Percentiles rank a stretch among this genome's conserved stretches.
These are phyloP conservation scores for Cyberlindnera nakhonratchasimensis DNA, from an alignment of 805 yeast genomes.

Conservation along the genomic window DNA sequence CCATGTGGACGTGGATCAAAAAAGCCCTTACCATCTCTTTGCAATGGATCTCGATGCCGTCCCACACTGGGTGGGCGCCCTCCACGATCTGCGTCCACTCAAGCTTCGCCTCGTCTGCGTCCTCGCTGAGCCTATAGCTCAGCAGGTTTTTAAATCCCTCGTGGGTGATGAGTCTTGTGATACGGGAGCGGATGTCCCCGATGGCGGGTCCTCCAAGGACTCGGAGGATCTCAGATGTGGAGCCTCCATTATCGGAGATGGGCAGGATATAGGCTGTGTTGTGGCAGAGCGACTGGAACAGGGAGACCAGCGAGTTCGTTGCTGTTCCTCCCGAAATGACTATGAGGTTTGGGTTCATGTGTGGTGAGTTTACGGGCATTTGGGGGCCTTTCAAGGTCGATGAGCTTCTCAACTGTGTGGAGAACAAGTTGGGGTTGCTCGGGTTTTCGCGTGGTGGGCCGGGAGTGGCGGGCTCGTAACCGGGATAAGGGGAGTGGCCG, in stretches of 20 bases:
- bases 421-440: too few relatives aligned
- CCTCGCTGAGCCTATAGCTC: slow-evolving; percentile 49
- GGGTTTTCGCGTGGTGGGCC: too few relatives aligned
- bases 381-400: too few relatives aligned
- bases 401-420: too few relatives aligned
- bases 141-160: slow-evolving; percentile 37
- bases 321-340: slow-evolving; percentile 81
- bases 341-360: neutral
- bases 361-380: too few relatives aligned
- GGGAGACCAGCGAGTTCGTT: slow-evolving; percentile 68
- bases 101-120: slow-evolving; percentile 47
- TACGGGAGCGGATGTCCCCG: slow-evolving; percentile 84
- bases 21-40: slow-evolving; percentile 76
- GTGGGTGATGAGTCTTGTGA: slow-evolving; percentile 68
- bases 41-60: slow-evolving; percentile 47
- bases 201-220: slow-evolving; percentile 94
- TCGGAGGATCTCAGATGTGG: slow-evolving; percentile 82
- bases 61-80: slow-evolving; percentile 74
- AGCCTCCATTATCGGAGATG: slow-evolving; percentile 90
- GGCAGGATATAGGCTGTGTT: slow-evolving; percentile 68
- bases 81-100: slow-evolving; percentile 82
- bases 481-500: too few relatives aligned
- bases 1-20: slow-evolving; percentile 74
- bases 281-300: slow-evolving; percentile 46
- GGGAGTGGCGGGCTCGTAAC: too few relatives aligned